Evolutionary conservation across 345 rosid species (phyloP), one percentile per base, ranked within the genome.

Genomic region (Euphorbia pulcherrima): DNA sequence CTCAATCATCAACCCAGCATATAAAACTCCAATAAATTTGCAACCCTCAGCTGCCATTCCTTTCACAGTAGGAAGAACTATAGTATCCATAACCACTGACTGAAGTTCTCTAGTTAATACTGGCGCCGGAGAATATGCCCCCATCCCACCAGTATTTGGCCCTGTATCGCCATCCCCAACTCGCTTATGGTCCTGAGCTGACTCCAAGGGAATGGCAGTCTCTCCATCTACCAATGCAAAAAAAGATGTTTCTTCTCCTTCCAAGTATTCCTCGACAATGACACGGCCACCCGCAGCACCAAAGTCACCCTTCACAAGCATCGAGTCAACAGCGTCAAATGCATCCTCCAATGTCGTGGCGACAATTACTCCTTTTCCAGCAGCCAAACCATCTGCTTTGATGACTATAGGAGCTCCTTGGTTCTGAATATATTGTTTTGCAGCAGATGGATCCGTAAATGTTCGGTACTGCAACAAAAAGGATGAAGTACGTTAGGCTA

Each of bases 91-190:
- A 56, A 90, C 96, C 67, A 78, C 29, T 37, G 89, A 80, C 40
- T 86, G 82, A 51, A 93, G 79, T 77, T 86, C 90, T 78, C 82
- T 80, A 0, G 97, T 90, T 70, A 93, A 79, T 67, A 90, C 77
- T 0, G 97, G 95, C 11, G 96, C 98, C 13, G 96, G 97, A 70
- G 95, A 93, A 75, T 89, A 90, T 0, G 98, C 97, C 46, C 98
- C 97, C 97, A 90, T 93, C 40, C 97, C 96, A 2, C 99, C 97
- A n/a, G 96, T 94, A 75, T 91, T 91, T 14, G 99, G 95, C 41
- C 97, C 97, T 0, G 84, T 89, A 74, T 94, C 97, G 68, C 98
- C 98, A 82, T 90, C 96, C 57, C 98, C 97, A 63, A 93, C 98
- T 35, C 96, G 83, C 81, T 90, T 93, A 74, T 93, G 97, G 75